A percentile compares a stretch with the other conserved stretches of the same genome.
These are phyloP conservation scores for Aspergillus sp. DNA, from an alignment of 2,329 filamentous ascomycete species.

Conservation along the genomic window DNA sequence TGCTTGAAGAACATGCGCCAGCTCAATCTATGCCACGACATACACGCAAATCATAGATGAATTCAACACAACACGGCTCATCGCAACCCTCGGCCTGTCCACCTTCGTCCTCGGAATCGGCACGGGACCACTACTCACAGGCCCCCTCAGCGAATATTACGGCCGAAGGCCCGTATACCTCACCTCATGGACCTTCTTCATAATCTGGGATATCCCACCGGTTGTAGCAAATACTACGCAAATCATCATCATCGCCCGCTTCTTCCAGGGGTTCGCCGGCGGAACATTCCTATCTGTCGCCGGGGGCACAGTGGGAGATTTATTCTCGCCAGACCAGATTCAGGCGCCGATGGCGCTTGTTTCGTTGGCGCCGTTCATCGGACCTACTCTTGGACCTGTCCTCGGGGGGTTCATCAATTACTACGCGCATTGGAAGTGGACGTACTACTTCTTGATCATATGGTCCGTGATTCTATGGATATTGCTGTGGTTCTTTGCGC, in stretches of 20 bases:
- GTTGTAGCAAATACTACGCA: slow-evolving; percentile 75
- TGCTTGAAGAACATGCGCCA: slow-evolving; percentile 2
- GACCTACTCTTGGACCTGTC: slow-evolving; percentile 19
- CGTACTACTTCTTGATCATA: slow-evolving; percentile 79
- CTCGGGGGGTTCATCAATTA: slow-evolving; percentile 23
- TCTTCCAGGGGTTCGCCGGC: slow-evolving; percentile 58
- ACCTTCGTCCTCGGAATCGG: slow-evolving; percentile 71
- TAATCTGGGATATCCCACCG: slow-evolving; percentile 58
- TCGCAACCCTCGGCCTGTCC: neutral
- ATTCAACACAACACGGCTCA: slow-evolving; percentile 57
- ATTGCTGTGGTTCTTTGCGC: neutral
- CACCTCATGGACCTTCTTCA: slow-evolving; percentile 67
- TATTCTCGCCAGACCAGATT: slow-evolving; percentile 19
- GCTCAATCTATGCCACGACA: slow-evolving; percentile 79
- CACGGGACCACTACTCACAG: slow-evolving; percentile 22
- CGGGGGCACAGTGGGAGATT: slow-evolving; percentile 54
- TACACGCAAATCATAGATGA: slow-evolving; percentile 76
- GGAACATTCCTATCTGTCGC: slow-evolving; percentile 66
- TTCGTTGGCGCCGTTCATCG: slow-evolving; percentile 20
- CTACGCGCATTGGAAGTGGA: slow-evolving; percentile 63
- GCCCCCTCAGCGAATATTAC: slow-evolving; percentile 62
- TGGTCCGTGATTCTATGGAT: slow-evolving; percentile 59
- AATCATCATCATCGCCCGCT: slow-evolving; percentile 75
- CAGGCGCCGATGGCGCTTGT: slow-evolving; percentile 23
- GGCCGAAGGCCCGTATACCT: slow-evolving; percentile 80